Percentiles rank a stretch among this genome's conserved stretches.
Evolutionary conservation across 805 yeast genomes (phyloP).

Genomic region (Yarrowia deformans): DNA sequence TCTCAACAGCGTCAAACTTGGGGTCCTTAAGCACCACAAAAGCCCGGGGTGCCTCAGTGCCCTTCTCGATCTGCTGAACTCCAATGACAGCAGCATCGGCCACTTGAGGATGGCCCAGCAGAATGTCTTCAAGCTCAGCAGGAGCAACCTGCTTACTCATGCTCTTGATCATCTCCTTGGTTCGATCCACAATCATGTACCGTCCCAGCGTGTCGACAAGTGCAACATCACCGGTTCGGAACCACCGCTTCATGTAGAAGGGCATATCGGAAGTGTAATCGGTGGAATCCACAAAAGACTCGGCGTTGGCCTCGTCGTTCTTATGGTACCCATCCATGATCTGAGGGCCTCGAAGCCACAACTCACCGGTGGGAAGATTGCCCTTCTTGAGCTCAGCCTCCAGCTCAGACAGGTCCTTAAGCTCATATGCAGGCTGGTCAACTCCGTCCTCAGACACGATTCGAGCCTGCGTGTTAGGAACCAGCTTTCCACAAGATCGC

Average conservation of each 20-base stretch:
- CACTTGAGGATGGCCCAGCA: conserved; percentile 76
- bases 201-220: conserved; percentile 56
- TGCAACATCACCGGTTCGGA: conserved; percentile 66
- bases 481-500: conserved; percentile 31
- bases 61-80: conserved; percentile 65
- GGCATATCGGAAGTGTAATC: conserved; percentile 30
- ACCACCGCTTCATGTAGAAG: conserved; percentile 52
- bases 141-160: conserved; percentile 85
- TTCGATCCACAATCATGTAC: conserved; percentile 55
- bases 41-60: conserved; percentile 67
- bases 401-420: conserved; percentile 36
- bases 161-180: conserved; percentile 52
- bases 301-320: conserved; percentile 57
- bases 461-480: conserved; percentile 29
- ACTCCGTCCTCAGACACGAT: conserved; percentile 33
- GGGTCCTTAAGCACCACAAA: conserved; percentile 45
- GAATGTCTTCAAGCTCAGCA: conserved; percentile 89
- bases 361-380: conserved; percentile 54
- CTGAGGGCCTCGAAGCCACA: conserved; percentile 62
- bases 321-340: conserved; percentile 61
- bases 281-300: conserved; percentile 53
- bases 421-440: conserved; percentile 40
- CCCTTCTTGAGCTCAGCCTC: conserved; percentile 31
- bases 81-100: conserved; percentile 93
- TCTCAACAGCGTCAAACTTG: conserved; percentile 42